Percentiles rank a stretch among this genome's conserved stretches.
Evolutionary conservation across 257 asterid species (phyloP).

Genomic region (Hygrophila difformis): DNA sequence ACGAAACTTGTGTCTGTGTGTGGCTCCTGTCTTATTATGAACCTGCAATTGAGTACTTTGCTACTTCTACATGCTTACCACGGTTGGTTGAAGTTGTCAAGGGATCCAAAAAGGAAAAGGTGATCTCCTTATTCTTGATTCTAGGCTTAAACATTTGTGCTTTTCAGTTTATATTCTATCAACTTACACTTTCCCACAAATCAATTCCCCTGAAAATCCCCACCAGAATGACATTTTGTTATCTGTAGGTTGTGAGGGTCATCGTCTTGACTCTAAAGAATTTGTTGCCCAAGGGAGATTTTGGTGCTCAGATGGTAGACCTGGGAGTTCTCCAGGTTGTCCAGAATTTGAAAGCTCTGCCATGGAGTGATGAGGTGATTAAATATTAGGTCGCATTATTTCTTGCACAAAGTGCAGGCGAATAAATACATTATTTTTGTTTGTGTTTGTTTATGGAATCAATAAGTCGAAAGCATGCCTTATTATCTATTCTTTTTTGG

Average conservation of each 20-base stretch:
- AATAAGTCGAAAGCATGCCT: neutral
- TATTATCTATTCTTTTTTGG: neutral
- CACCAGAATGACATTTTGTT: too few species aligned
- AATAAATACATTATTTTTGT: neutral
- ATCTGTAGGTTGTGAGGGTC: conserved; percentile 67
- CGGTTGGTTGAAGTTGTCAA: conserved; percentile 68
- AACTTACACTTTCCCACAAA: neutral
- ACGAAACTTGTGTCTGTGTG: conserved; percentile 73
- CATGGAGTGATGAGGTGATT: conserved; percentile 90
- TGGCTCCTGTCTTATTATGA: conserved; percentile 86
- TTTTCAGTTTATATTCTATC: conserved; percentile 1
- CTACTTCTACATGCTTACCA: conserved; percentile 68
- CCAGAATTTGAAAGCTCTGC: conserved; percentile 73
- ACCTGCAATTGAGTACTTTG: conserved; percentile 74
- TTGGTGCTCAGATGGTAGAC: conserved; percentile 77
- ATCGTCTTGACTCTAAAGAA: conserved; percentile 66
- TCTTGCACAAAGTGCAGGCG: neutral
- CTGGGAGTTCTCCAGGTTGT: conserved; percentile 66
- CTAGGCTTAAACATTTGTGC: conserved; percentile 3
- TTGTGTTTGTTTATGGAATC: too few species aligned
- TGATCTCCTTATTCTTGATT: conserved; percentile 18
- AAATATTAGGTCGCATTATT: neutral
- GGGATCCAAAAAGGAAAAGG: conserved; percentile 89
- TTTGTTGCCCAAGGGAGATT: conserved; percentile 62
- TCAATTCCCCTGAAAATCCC: conserved; percentile 1